A percentile compares a stretch with the other conserved stretches of the same genome.
phyloP scores from a whole-genome alignment of 768 basidiomycete species.

The Trametes elegans region DNA sequence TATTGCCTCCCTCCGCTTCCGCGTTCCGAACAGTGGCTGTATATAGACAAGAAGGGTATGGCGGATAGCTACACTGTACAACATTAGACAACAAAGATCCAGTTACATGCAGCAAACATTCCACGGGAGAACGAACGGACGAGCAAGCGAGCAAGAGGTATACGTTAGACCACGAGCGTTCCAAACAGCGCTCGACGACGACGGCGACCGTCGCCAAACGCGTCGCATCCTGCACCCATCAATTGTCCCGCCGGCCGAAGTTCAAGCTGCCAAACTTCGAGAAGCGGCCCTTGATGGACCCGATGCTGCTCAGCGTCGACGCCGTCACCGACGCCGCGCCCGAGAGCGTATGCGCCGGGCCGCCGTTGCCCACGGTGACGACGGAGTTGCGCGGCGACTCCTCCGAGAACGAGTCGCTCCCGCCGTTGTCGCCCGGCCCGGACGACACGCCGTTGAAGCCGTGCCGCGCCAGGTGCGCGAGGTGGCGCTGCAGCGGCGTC shows the following conservation, averaged over 20 bases:
- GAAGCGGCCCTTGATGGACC: constrained; percentile 70
- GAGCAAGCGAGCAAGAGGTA: constrained; percentile 6
- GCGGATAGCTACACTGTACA: constrained; percentile 21
- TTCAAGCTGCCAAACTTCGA: constrained; percentile 75
- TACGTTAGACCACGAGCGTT: constrained; percentile 4
- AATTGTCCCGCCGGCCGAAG: constrained; percentile 48
- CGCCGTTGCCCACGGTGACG: constrained; percentile 63
- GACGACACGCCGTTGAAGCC: constrained; percentile 82
- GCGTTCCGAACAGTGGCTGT: constrained; percentile 12
- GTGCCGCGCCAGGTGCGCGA: constrained; percentile 79
- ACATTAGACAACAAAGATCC: constrained; percentile 20
- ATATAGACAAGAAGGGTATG: constrained; percentile 3
- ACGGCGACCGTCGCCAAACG: neutral
- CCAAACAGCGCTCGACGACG: neutral
- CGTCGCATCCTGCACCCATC: neutral
- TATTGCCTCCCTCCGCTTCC: too few relatives aligned
- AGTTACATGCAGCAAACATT: constrained; percentile 22
- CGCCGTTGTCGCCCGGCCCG: constrained; percentile 60
- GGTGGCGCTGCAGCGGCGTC: constrained; percentile 76
- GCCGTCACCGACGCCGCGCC: constrained; percentile 54
- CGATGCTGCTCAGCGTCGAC: constrained; percentile 65
- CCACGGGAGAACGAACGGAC: neutral
- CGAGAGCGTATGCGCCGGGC: constrained; percentile 32
- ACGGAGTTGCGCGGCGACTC: constrained; percentile 75
- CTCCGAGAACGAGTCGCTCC: constrained; percentile 57